These are phyloP conservation scores for Jatropha podagrica DNA, from an alignment of 441 rosid species.

Conservation along the genomic window DNA sequence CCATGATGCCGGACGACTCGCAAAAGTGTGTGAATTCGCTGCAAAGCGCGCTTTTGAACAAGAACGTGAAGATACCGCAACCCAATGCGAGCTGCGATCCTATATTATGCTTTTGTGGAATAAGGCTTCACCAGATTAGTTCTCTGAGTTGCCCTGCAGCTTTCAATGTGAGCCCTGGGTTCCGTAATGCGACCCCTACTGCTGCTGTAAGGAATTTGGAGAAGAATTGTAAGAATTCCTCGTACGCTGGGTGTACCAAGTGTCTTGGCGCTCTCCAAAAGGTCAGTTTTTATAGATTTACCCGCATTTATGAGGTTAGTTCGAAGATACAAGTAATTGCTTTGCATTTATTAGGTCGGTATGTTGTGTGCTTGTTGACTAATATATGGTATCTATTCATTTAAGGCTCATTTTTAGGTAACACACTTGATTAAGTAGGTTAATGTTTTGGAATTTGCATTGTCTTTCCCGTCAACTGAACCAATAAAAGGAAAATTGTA, in stretches of 20 bases:
- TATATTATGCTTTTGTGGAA: conserved; percentile 90
- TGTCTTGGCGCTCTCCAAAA: conserved; percentile 96
- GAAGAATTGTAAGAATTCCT: conserved; percentile 82
- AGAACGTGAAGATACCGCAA: conserved; percentile 76
- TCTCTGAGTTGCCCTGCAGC: conserved; percentile 96
- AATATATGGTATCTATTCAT: no score
- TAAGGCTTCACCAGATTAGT: conserved; percentile 90
- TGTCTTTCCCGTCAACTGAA: background rate
- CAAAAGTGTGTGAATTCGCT: conserved; percentile 92
- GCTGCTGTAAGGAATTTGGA: conserved; percentile 84
- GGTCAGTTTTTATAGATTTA: conserved; percentile 35
- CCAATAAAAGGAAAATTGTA: background rate
- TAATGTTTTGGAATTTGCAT: background rate
- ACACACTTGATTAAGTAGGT: background rate
- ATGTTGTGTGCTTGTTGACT: no score
- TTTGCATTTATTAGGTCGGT: conserved; percentile 15
- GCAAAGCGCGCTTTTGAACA: conserved; percentile 69
- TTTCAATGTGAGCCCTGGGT: conserved; percentile 67
- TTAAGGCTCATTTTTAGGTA: background rate
- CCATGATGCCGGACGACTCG: conserved; percentile 95
- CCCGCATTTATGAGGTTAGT: conserved; percentile 17
- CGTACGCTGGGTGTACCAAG: conserved; percentile 89
- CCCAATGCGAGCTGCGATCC: conserved; percentile 86
- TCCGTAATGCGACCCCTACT: conserved; percentile 82
- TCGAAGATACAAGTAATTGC: background rate